Base-by-base conservation (phyloP, 2,329 filamentous ascomycete species). In the Pseudocercospora ulei region DNA sequence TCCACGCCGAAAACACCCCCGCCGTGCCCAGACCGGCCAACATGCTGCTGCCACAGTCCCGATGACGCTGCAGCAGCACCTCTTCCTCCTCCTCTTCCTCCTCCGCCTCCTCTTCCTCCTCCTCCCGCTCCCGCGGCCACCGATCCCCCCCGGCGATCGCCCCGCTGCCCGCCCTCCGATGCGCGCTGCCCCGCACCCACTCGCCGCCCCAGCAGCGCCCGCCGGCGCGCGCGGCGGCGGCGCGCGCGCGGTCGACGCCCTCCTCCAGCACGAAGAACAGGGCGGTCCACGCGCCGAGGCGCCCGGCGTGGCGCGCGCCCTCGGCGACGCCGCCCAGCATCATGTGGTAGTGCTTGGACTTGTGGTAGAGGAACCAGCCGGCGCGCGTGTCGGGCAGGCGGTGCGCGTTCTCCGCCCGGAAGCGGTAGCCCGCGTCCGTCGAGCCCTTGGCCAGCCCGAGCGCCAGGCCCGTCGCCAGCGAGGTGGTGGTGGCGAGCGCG, bases 331-430 rank as follows among this genome's bases (percentile, higher is more conserved):
- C 88, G 4, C 81, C 82, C 13, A 81, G 72, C 54, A 83, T 78
- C 35, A 81, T 73, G 54, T 85, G 77, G 66, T 98, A 96, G 63
- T 94, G 96, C 64, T 96, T 96, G 59, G 78, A 84, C 65, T 95
- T 95, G 68, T 96, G 88, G 63, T 98, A 98, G n/a, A 96, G 74
- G 59, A 88, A 98, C 90, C 90, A 98, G 11, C 86, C 88, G 2
- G 78, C 76, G 16, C 83, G 78, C 1, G 79, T 79, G 3, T 75
- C 78, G 12, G 90, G 90, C 46, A 95, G 76, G 50, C 88, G 82
- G 68, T 98, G 90, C 1, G 90, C 86, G 58, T 98, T 93, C 64
- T 98, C 90, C 44, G 90, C 90, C 39, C 88, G 80, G 66, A 95
- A 98, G 24, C 82, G 80, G 41, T 93, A 70, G 35, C 82, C 79